phyloP scores from a whole-genome alignment of 1,139 yeast species.

The Suhomyces terraborum region DNA sequence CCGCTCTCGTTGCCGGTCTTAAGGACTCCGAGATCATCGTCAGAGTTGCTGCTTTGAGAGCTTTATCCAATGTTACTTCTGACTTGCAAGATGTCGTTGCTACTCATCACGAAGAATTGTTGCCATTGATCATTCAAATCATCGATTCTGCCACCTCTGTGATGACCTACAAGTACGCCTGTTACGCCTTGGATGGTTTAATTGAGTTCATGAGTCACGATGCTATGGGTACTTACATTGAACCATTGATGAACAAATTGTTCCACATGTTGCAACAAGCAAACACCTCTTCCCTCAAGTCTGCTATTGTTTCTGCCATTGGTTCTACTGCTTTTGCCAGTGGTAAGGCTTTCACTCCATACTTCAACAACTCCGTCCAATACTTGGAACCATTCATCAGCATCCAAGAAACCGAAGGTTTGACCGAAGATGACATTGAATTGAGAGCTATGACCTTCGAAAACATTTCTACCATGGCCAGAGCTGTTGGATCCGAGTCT shows the following conservation, averaged over 20 bases:
- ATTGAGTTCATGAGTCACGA: slow-evolving; percentile 90
- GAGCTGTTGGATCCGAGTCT: slow-evolving; percentile 91
- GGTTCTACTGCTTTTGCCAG: slow-evolving; percentile 97
- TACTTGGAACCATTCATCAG: slow-evolving; percentile 77
- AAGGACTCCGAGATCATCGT: slow-evolving; percentile 78
- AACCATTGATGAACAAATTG: slow-evolving; percentile 86
- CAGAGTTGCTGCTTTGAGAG: slow-evolving; percentile 82
- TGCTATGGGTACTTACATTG: slow-evolving; percentile 78
- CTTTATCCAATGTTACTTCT: slow-evolving; percentile 74
- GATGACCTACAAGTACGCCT: slow-evolving; percentile 87
- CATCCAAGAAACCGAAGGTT: slow-evolving; percentile 68
- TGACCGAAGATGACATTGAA: slow-evolving; percentile 78
- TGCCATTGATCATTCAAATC: slow-evolving; percentile 84
- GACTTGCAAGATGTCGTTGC: slow-evolving; percentile 87
- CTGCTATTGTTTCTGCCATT: slow-evolving; percentile 91
- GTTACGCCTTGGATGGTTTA: slow-evolving; percentile 87
- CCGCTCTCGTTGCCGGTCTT: slow-evolving; percentile 73
- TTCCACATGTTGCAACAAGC: slow-evolving; percentile 77
- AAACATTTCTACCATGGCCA: slow-evolving; percentile 91
- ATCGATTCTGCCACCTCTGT: slow-evolving; percentile 85
- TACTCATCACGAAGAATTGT: slow-evolving; percentile 74
- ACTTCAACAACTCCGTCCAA: slow-evolving; percentile 77
- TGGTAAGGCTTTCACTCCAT: slow-evolving; percentile 85
- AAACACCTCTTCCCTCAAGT: slow-evolving; percentile 66
- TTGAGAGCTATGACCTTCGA: slow-evolving; percentile 91